phyloP scores from a whole-genome alignment of 306 rosid genomes.

The Prunus mongolica region DNA sequence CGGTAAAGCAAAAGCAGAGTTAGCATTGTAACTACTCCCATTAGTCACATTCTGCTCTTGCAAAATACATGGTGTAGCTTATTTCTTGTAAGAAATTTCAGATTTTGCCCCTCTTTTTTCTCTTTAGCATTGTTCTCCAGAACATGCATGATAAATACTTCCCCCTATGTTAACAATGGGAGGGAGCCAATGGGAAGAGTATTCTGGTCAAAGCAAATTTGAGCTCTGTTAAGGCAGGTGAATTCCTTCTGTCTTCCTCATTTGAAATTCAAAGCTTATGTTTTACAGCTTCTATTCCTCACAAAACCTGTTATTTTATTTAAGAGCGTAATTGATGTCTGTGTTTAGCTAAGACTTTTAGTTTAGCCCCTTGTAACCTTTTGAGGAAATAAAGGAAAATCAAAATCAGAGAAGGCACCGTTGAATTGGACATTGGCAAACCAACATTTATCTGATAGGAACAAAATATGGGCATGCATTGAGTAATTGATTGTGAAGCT shows the following conservation, averaged over 20 bases:
- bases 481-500: not conserved
- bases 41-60: constrained; percentile 25
- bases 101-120: not conserved
- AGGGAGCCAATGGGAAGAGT: not conserved
- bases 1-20: constrained; percentile 35
- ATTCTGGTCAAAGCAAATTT: not conserved
- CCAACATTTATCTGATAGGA: constrained; percentile 1
- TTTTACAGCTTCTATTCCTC: too few species aligned
- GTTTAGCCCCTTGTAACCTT: too few species aligned
- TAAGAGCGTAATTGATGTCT: too few species aligned
- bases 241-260: not conserved
- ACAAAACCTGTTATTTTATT: too few species aligned
- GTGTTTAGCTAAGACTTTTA: not conserved
- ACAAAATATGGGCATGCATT: not conserved
- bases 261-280: not conserved
- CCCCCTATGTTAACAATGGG: not conserved
- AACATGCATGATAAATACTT: not conserved
- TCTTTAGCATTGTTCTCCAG: not conserved
- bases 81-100: constrained; percentile 29
- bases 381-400: not conserved
- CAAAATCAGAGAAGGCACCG: not conserved
- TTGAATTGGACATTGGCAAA: not conserved
- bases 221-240: not conserved
- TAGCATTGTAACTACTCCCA: constrained; percentile 26
- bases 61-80: constrained; percentile 32